A percentile compares a stretch with the other conserved stretches of the same genome.
These are phyloP conservation scores for Gastrolobium bilobum DNA, from an alignment of 306 rosid species.

Conservation along the genomic window DNA sequence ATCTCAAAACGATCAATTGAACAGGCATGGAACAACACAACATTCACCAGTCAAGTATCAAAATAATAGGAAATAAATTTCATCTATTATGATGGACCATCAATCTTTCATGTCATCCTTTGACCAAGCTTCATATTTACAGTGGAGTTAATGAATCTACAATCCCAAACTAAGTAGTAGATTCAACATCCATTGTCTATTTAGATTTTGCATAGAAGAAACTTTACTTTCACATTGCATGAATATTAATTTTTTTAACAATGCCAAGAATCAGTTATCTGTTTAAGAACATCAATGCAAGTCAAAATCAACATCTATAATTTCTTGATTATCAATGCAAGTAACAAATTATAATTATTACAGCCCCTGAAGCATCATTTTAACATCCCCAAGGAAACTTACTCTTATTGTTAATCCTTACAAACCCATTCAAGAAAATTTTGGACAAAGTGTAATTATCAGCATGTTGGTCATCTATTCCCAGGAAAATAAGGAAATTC, in stretches of 20 bases:
- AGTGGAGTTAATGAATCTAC: too few species aligned
- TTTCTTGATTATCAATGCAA: not conserved
- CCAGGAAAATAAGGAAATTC: constrained; percentile 36
- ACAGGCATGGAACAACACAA: not conserved
- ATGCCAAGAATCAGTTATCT: not conserved
- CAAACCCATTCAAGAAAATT: constrained; percentile 26
- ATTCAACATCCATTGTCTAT: not conserved
- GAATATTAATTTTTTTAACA: not conserved
- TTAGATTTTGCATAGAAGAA: not conserved
- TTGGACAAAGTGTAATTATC: constrained; percentile 14
- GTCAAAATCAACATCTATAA: too few species aligned
- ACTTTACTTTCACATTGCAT: too few species aligned
- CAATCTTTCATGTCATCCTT: not conserved
- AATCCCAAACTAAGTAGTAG: not conserved
- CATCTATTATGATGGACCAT: not conserved
- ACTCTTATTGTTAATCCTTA: constrained; percentile 14
- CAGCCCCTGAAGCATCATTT: constrained; percentile 27
- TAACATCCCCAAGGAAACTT: not conserved
- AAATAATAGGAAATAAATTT: not conserved
- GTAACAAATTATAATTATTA: not conserved
- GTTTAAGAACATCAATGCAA: not conserved
- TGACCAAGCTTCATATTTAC: too few species aligned
- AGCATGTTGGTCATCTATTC: constrained; percentile 31
- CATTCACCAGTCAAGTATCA: not conserved
- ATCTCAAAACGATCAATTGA: not conserved